Evolutionary conservation across 441 rosid species (phyloP).

Genomic region (Eutrema salsugineum): DNA sequence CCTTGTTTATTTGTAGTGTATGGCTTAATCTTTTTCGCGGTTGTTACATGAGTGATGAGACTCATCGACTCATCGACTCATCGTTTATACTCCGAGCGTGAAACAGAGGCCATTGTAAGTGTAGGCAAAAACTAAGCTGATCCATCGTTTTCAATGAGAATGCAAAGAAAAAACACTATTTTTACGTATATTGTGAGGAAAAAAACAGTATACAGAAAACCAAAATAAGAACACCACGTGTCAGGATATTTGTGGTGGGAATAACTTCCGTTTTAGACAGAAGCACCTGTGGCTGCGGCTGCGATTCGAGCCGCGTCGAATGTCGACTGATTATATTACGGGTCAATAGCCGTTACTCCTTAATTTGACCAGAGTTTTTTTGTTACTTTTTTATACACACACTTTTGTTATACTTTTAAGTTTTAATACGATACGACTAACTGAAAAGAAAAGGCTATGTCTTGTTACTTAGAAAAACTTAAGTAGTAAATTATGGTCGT

Average conservation of each 20-base stretch:
- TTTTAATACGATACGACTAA: not conserved
- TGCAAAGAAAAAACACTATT: not conserved
- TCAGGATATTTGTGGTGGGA: not conserved
- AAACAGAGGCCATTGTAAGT: conserved; percentile 7
- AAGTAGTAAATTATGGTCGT: not conserved
- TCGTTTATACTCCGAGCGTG: not conserved
- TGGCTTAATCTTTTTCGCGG: not conserved
- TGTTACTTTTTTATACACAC: not conserved
- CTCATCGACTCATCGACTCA: not conserved
- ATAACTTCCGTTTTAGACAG: not conserved
- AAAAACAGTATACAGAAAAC: not conserved
- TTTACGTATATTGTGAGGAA: not conserved
- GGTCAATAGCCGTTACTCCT: conserved; percentile 5
- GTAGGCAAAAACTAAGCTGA: conserved; percentile 12
- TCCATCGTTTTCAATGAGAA: conserved; percentile 7
- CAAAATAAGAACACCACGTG: not conserved
- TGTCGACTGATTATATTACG: not conserved
- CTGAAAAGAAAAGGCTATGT: not conserved
- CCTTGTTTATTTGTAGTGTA: not conserved
- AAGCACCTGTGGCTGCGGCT: not conserved
- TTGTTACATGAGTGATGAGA: not conserved
- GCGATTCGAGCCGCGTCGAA: conserved; percentile 6
- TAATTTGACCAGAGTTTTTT: not conserved
- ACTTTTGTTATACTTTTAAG: not conserved
- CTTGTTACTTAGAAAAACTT: not conserved